Conservation (phyloP, 345 rosid genomes). For the Dipteronia dyeriana region DNA sequence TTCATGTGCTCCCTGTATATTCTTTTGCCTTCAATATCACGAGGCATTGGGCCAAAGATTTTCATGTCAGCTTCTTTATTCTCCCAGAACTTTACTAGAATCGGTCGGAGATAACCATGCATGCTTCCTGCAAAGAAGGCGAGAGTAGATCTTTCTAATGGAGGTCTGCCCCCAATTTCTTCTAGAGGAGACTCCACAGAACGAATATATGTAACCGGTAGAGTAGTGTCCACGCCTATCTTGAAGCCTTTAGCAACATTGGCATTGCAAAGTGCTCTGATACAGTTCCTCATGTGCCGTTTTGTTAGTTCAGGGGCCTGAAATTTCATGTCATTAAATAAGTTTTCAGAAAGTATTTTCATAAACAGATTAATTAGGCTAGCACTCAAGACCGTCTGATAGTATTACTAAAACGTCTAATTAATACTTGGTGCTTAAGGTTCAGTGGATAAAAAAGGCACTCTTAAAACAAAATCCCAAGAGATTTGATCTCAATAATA, state of each 20-base stretch:
- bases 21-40: constrained; percentile 55
- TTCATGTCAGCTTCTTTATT: constrained; percentile 77
- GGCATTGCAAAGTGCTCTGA: constrained; percentile 79
- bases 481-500: background rate
- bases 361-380: background rate
- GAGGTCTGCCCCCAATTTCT: constrained; percentile 69
- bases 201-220: constrained; percentile 76
- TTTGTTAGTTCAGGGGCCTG: constrained; percentile 67
- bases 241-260: constrained; percentile 68
- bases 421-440: background rate
- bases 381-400: background rate
- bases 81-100: constrained; percentile 68
- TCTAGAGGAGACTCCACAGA: constrained; percentile 54
- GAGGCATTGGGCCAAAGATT: constrained; percentile 74
- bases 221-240: constrained; percentile 68
- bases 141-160: constrained; percentile 58
- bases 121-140: constrained; percentile 92
- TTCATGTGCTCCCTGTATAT: constrained; percentile 75
- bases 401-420: background rate
- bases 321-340: constrained; percentile 25
- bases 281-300: constrained; percentile 52
- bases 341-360: background rate
- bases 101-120: constrained; percentile 81
- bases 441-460: background rate
- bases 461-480: background rate